Conservation (phyloP, 225 moss, liverwort and hornwort species). For the Antitrichia curtipendula region DNA sequence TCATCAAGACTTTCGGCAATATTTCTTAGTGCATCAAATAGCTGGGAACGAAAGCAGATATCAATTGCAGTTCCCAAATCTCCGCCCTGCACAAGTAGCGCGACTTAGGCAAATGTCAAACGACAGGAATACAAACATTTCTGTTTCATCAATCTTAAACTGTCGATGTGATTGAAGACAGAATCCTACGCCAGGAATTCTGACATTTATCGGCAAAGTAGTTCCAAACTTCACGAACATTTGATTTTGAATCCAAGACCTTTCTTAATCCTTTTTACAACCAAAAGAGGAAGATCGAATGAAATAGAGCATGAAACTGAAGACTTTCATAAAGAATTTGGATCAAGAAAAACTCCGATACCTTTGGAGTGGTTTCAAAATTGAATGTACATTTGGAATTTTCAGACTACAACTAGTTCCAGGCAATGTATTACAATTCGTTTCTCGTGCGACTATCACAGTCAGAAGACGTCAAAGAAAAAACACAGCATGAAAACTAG, state of each 20-base stretch:
- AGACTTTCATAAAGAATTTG: background rate
- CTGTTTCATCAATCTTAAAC: background rate
- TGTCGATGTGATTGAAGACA: background rate
- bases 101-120: background rate
- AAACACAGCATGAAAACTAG: background rate
- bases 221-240: background rate
- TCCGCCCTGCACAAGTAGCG: conserved; percentile 47
- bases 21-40: conserved; percentile 74
- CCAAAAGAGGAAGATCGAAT: no score
- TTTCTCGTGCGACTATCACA: background rate
- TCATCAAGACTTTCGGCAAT: conserved; percentile 82
- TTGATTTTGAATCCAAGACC: background rate
- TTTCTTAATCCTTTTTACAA: background rate
- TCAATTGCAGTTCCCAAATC: conserved; percentile 77
- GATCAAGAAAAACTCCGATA: background rate
- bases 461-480: background rate
- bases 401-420: background rate
- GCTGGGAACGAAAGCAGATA: conserved; percentile 65
- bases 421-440: background rate
- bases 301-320: background rate
- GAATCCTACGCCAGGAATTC: background rate
- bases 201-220: background rate
- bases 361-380: background rate
- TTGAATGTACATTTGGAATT: background rate
- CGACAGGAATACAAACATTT: background rate